These are phyloP conservation scores for Beauveria bassiana DNA, from an alignment of 2,329 filamentous ascomycete species.

Conservation along the genomic window DNA sequence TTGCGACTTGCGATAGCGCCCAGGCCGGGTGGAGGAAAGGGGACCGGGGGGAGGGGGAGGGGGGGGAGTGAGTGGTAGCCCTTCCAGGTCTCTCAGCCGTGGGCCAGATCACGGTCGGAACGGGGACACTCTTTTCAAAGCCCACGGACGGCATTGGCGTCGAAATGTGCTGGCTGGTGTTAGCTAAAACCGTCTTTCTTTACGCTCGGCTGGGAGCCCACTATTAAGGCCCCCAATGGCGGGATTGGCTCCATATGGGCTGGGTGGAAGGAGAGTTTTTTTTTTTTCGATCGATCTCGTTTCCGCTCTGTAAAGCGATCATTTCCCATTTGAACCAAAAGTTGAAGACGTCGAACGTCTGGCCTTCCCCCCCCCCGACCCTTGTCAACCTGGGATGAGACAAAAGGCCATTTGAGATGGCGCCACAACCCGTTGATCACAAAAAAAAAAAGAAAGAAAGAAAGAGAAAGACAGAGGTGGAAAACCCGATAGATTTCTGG, in stretches of 20 bases:
- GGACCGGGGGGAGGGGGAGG: neutral
- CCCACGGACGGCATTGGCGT: neutral
- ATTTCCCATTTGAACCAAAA: neutral
- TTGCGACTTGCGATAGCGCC: neutral
- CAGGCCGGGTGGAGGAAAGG: neutral
- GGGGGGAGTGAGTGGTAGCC: neutral
- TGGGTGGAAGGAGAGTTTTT: neutral
- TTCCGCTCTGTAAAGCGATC: neutral
- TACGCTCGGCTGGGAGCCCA: neutral
- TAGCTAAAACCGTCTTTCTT: neutral
- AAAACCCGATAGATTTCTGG: neutral
- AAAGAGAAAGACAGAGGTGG: neutral
- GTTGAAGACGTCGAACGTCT: neutral
- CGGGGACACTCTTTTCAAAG: neutral
- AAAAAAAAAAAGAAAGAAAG: too few relatives aligned
- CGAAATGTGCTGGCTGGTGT: neutral
- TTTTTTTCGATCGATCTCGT: slow-evolving; percentile 1
- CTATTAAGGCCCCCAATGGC: neutral
- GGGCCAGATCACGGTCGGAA: neutral
- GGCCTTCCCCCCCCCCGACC: neutral
- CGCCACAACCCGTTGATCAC: neutral
- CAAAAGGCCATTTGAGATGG: neutral
- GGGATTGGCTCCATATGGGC: neutral
- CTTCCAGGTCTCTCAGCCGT: neutral
- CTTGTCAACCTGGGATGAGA: slow-evolving; percentile 11